Base-by-base conservation (phyloP, 2,329 filamentous ascomycete genomes). In the Pseudogymnoascus destructans region DNA sequence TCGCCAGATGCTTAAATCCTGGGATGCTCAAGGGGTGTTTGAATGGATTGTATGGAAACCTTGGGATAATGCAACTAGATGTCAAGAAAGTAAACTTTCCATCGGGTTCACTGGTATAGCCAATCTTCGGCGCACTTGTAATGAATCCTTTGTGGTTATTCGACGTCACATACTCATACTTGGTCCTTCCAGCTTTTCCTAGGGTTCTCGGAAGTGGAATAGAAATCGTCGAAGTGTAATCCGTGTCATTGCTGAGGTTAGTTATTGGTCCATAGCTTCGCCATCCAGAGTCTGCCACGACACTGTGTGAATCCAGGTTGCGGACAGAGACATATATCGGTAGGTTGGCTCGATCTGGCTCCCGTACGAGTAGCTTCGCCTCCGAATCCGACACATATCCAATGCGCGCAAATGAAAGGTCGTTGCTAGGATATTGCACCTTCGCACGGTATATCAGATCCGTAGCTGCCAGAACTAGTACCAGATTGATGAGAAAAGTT, bases 51-150 rank as follows among this genome's bases (percentile, higher is more conserved):
- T 98, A 98, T 0, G 93, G 93, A 59, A 97, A 89, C 15, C 89
- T 86, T 9, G 87, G 86, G 65, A 96, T 88, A 66, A 97, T 89
- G 71, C 93, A 98, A 40, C 89, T 95, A 0, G 89, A 93, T 3
- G 91, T 89, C 6, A 97, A 73, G 69, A 98, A 98, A 0, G 89
- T 95, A 65, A 95, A 92, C 59, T 82, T 84, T 38, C 84, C 85
- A 55, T 83, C 78, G 42, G 78, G 77, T 3, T 78, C 75, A 13
- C 77, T 73, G 0, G 82, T 79, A 1, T 79, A 75, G 9, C 90
- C 89, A 0, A 82, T 74, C 33, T 77, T 80, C 0, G 92, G 89
- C 1, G 90, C 85, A 0, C 89, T 85, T 3, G 80, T 80, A 66
- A 98, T 95, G 63, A 82, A 82, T 52, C 93, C 93, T 0, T 82